These are phyloP conservation scores for Colletotrichum sp. DNA, from an alignment of 2,329 filamentous ascomycete species.

Conservation along the genomic window DNA sequence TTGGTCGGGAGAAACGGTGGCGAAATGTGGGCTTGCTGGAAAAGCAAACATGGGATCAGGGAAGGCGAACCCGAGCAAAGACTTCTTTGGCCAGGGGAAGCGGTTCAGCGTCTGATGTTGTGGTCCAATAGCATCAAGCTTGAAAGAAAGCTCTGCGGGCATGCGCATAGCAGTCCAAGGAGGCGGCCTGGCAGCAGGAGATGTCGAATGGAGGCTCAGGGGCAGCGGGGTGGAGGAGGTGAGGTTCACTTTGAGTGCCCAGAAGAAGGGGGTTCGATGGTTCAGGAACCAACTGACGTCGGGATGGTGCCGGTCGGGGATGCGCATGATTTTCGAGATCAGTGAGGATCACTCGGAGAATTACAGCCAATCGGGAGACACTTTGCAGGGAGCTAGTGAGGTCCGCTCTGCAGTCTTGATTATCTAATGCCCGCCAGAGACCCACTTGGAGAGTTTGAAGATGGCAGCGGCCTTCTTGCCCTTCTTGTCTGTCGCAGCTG, in stretches of 20 bases:
- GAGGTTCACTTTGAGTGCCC: slow-evolving; percentile 22
- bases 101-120: not conserved
- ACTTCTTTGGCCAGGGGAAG: not conserved
- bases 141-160: not conserved
- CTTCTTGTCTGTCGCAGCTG: not conserved
- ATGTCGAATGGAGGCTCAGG: slow-evolving; percentile 14
- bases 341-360: slow-evolving; percentile 17
- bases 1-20: not conserved
- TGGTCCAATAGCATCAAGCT: slow-evolving; percentile 1
- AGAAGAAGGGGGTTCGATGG: slow-evolving; percentile 11
- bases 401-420: not conserved
- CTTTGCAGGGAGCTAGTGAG: not conserved
- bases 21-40: not conserved
- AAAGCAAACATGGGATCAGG: not conserved
- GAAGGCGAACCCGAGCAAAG: not conserved
- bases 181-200: not conserved
- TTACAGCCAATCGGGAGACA: slow-evolving; percentile 8
- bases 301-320: not conserved
- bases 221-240: slow-evolving; percentile 9
- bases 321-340: slow-evolving; percentile 16
- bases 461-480: not conserved
- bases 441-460: slow-evolving; percentile 18
- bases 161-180: not conserved
- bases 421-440: not conserved
- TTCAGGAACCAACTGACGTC: not conserved